Conservation (phyloP, 129 eudicot genomes). For the Artemisia argyi region DNA sequence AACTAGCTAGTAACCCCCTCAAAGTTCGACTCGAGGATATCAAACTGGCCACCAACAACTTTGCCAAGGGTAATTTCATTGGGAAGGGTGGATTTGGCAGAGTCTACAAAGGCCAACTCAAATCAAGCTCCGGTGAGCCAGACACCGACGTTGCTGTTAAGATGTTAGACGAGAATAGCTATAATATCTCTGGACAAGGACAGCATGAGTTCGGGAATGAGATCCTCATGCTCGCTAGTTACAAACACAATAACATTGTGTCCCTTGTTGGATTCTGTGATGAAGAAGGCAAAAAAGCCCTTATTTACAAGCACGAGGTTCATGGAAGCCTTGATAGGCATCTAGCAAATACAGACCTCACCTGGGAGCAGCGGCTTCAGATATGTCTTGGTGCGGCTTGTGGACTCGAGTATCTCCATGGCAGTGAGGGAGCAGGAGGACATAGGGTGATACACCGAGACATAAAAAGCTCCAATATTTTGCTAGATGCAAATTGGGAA, state of each 20-base stretch:
- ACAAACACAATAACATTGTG: slow-evolving; percentile 10
- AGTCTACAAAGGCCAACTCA: slow-evolving; percentile 28
- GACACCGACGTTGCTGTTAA: slow-evolving; percentile 6
- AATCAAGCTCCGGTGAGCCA: neutral
- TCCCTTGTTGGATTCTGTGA: slow-evolving; percentile 22
- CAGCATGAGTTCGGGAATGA: slow-evolving; percentile 8
- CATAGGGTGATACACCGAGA: slow-evolving; percentile 30
- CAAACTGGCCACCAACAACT: slow-evolving; percentile 23
- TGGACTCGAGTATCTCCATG: slow-evolving; percentile 22
- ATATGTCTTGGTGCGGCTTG: slow-evolving; percentile 30
- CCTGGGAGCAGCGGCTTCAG: slow-evolving; percentile 27
- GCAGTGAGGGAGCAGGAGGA: neutral
- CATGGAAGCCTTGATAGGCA: slow-evolving; percentile 16
- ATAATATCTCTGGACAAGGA: neutral
- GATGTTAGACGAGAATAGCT: neutral
- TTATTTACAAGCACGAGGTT: slow-evolving; percentile 8
- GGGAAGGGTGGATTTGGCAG: slow-evolving; percentile 28
- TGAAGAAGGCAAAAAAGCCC: neutral
- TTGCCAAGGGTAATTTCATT: slow-evolving; percentile 4
- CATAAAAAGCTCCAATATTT: slow-evolving; percentile 21
- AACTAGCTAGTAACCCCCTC: slow-evolving; percentile 13
- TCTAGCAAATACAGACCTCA: neutral
- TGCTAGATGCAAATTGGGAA: slow-evolving; percentile 13
- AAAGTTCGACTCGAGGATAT: slow-evolving; percentile 24
- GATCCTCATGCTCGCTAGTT: slow-evolving; percentile 13